Percentiles rank a stretch among this genome's conserved stretches.
Conservation (phyloP, 2,329 filamentous ascomycete species). For the Akanthomyces muscarius region DNA sequence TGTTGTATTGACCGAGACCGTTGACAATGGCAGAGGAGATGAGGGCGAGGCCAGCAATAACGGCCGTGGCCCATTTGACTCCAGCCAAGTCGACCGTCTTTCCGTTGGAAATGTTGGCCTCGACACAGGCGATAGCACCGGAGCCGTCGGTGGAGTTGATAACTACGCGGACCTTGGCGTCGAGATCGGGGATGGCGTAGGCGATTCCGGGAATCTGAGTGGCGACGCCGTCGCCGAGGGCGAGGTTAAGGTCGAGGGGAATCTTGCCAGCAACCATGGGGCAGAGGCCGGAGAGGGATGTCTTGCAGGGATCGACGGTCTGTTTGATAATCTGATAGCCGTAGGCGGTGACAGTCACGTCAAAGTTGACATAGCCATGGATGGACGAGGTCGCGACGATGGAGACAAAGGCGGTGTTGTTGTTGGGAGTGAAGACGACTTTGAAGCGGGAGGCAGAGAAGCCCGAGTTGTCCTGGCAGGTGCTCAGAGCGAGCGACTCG, state of each 20-base stretch:
- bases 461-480: constrained; percentile 77
- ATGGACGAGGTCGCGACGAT: constrained; percentile 80
- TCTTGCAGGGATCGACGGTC: constrained; percentile 71
- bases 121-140: constrained; percentile 74
- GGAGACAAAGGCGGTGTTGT: constrained; percentile 67
- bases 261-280: constrained; percentile 87
- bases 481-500: constrained; percentile 76
- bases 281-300: constrained; percentile 70
- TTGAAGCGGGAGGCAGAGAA: constrained; percentile 89
- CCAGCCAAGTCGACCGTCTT: constrained; percentile 86
- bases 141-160: constrained; percentile 66
- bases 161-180: constrained; percentile 76
- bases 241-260: constrained; percentile 66
- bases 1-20: constrained; percentile 87
- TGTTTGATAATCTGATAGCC: constrained; percentile 68
- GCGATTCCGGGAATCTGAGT: constrained; percentile 74
- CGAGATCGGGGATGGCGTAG: constrained; percentile 86
- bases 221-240: constrained; percentile 54
- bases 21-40: constrained; percentile 85
- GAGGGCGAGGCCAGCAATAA: constrained; percentile 80
- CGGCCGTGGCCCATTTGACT: constrained; percentile 84
- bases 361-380: constrained; percentile 74
- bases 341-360: constrained; percentile 74
- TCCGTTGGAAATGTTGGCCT: constrained; percentile 83
- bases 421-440: constrained; percentile 72